Conservation (phyloP, 306 rosid species). For the Cucumis melo region DNA sequence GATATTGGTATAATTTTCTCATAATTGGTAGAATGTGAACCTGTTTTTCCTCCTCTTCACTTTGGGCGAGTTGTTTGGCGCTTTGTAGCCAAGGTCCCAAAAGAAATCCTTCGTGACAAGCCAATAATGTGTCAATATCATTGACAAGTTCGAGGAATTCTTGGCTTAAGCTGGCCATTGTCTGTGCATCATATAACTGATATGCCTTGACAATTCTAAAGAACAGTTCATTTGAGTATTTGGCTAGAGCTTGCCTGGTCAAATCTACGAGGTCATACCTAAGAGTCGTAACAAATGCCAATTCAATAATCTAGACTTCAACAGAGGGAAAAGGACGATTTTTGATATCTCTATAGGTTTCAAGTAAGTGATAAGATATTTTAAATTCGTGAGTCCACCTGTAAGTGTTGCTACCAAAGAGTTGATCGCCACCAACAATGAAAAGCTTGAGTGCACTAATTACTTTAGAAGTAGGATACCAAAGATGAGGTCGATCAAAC, state of each 20-base stretch:
- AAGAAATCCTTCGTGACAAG: constrained; percentile 82
- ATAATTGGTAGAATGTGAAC: constrained; percentile 14
- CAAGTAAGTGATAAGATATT: neutral
- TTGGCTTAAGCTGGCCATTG: constrained; percentile 28
- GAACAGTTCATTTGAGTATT: constrained; percentile 60
- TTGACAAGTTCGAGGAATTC: constrained; percentile 53
- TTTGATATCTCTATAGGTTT: neutral
- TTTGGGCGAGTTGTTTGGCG: constrained; percentile 64
- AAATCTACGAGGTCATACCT: constrained; percentile 87
- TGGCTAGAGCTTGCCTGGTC: constrained; percentile 76
- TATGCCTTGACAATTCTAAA: constrained; percentile 50
- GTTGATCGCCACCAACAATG: constrained; percentile 48
- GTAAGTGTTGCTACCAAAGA: constrained; percentile 36
- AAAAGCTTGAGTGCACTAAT: constrained; percentile 58
- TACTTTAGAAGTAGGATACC: constrained; percentile 84
- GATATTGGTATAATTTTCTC: neutral
- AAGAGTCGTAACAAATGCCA: neutral
- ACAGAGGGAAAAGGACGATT: neutral
- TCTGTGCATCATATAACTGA: constrained; percentile 22
- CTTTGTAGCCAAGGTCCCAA: constrained; percentile 83
- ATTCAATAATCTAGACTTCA: neutral
- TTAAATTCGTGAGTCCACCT: constrained; percentile 28
- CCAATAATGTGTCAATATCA: constrained; percentile 63
- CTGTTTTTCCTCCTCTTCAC: constrained; percentile 64
- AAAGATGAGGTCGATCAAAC: constrained; percentile 66